Percentiles rank a stretch among this genome's conserved stretches.
These are phyloP conservation scores for Trypanosoma theileri DNA, from an alignment of 208 protist genomes.

Conservation along the genomic window DNA sequence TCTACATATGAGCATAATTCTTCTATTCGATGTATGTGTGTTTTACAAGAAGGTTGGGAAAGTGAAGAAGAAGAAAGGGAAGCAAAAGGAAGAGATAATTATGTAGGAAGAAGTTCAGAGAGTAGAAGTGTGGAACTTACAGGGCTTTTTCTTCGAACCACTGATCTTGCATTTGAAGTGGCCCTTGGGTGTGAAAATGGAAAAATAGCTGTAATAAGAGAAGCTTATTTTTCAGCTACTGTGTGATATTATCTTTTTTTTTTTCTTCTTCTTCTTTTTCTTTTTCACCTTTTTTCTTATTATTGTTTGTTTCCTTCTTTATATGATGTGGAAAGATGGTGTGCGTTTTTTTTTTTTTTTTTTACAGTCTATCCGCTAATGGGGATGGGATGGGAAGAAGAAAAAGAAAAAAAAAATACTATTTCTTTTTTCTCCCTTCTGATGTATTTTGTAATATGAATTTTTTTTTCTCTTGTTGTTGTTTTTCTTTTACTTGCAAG, in stretches of 20 bases:
- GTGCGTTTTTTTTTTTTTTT: background rate
- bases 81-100: background rate
- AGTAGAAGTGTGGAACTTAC: background rate
- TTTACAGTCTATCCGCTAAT: too few relatives aligned
- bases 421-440: too few relatives aligned
- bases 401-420: too few relatives aligned
- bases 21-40: constrained; percentile 22
- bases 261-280: background rate
- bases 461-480: too few relatives aligned
- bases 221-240: constrained; percentile 14
- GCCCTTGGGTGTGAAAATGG: constrained; percentile 24
- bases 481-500: too few relatives aligned
- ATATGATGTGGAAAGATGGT: background rate
- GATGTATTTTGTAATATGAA: too few relatives aligned
- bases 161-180: constrained; percentile 9
- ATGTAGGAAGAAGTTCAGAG: too few relatives aligned
- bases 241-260: background rate
- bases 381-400: too few relatives aligned
- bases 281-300: too few relatives aligned
- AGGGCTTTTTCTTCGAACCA: background rate
- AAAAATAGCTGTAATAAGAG: constrained; percentile 19
- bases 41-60: constrained; percentile 20
- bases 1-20: constrained; percentile 20
- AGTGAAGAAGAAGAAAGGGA: background rate
- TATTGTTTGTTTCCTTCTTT: too few relatives aligned